phyloP scores from a whole-genome alignment of 2,329 filamentous ascomycete genomes.

The Triangularia setosa region DNA sequence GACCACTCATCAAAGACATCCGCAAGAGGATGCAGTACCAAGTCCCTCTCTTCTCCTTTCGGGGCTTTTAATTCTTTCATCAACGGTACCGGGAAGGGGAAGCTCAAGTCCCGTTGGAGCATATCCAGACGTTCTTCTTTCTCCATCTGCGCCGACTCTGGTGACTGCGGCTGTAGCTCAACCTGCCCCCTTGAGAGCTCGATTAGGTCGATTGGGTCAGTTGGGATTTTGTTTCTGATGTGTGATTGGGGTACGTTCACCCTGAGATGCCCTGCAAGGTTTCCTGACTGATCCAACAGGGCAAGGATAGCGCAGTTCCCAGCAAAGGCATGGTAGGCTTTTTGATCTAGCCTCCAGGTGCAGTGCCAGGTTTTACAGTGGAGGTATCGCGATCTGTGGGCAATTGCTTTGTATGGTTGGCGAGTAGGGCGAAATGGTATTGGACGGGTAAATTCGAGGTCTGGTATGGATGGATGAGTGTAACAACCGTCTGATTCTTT shows the following conservation, averaged over 20 bases:
- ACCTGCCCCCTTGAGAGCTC: conserved; percentile 12
- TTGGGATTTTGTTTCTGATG: not conserved
- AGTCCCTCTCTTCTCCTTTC: not conserved
- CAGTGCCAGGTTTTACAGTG: conserved; percentile 7
- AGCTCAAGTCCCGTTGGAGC: not conserved
- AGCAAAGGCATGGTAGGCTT: conserved; percentile 6
- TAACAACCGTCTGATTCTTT: not conserved
- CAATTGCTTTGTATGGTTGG: not conserved
- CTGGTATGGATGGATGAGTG: not conserved
- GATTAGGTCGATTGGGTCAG: not conserved
- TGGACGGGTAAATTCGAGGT: conserved; percentile 10
- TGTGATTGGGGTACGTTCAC: conserved; percentile 3
- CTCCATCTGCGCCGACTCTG: not conserved
- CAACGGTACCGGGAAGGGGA: not conserved
- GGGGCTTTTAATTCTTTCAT: not conserved
- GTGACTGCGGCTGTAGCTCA: not conserved
- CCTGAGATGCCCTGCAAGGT: conserved; percentile 3
- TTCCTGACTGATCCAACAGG: not conserved
- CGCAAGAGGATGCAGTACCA: conserved; percentile 7
- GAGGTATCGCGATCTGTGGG: conserved; percentile 8
- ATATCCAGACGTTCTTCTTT: not conserved
- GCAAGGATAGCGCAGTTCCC: conserved; percentile 6
- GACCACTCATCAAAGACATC: conserved; percentile 18
- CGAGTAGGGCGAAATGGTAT: conserved; percentile 2
- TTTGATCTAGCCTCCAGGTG: not conserved